phyloP scores from a whole-genome alignment of 2,329 filamentous ascomycete genomes.

The Sclerotinia trifoliorum region DNA sequence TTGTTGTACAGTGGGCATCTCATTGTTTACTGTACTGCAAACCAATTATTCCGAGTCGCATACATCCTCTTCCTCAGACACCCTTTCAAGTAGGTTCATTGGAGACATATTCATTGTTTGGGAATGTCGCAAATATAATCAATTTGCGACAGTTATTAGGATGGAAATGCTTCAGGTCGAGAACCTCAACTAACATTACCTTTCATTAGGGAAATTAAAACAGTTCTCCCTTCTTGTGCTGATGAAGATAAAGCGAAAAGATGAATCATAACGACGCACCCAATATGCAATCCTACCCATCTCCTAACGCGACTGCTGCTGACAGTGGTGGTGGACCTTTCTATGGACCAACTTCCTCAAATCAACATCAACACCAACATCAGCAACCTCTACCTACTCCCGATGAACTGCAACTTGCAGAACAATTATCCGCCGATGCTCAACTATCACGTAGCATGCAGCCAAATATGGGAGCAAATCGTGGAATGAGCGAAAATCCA shows the following conservation, averaged over 20 bases:
- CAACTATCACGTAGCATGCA: slow-evolving; percentile 48
- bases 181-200: slow-evolving; percentile 30
- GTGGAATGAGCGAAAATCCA: slow-evolving; percentile 42
- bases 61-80: slow-evolving; percentile 20
- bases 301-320: slow-evolving; percentile 35
- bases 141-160: slow-evolving; percentile 11
- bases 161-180: slow-evolving; percentile 20
- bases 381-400: slow-evolving; percentile 36
- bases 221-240: slow-evolving; percentile 20
- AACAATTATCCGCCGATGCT: slow-evolving; percentile 33
- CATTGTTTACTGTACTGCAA: slow-evolving; percentile 15
- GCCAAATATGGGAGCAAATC: slow-evolving; percentile 44
- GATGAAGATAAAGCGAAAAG: slow-evolving; percentile 29
- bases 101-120: slow-evolving; percentile 31
- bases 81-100: slow-evolving; percentile 32
- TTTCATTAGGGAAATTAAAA: slow-evolving; percentile 25
- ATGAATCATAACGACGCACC: slow-evolving; percentile 33
- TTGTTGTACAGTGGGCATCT: slow-evolving; percentile 19
- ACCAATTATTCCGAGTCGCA: slow-evolving; percentile 24
- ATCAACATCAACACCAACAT: slow-evolving; percentile 34
- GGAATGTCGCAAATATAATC: slow-evolving; percentile 22
- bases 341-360: slow-evolving; percentile 31
- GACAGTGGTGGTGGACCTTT: slow-evolving; percentile 36
- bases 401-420: slow-evolving; percentile 42
- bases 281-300: slow-evolving; percentile 39